These are phyloP conservation scores for Penicillium nucicola DNA, from an alignment of 495 filamentous ascomycete species.

Conservation along the genomic window DNA sequence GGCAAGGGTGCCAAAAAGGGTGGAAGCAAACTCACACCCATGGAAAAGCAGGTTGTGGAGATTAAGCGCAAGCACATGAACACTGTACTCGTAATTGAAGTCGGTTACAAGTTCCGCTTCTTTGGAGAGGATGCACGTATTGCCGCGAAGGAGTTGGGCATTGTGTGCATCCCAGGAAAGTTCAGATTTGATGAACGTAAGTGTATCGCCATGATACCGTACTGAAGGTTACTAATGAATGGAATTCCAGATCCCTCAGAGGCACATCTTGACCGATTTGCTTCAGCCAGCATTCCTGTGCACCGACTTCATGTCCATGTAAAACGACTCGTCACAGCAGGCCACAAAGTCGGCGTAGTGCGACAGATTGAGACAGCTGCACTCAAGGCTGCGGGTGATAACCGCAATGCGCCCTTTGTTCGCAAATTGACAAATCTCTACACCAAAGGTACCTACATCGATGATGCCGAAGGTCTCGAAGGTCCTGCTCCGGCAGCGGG, in stretches of 20 bases:
- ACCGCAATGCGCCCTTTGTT: constrained; percentile 87
- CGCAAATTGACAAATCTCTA: constrained; percentile 95
- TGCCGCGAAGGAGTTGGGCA: constrained; percentile 87
- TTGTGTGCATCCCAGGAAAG: constrained; percentile 96
- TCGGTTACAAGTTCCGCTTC: constrained; percentile 97
- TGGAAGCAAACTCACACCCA: constrained; percentile 77
- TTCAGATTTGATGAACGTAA: constrained; percentile 87
- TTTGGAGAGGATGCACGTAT: constrained; percentile 94
- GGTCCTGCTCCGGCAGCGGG: constrained; percentile 41
- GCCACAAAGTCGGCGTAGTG: constrained; percentile 95
- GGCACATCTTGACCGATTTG: constrained; percentile 88
- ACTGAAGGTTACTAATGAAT: constrained; percentile 4
- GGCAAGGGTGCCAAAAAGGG: constrained; percentile 61
- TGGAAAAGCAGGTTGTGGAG: constrained; percentile 90
- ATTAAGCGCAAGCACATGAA: constrained; percentile 92
- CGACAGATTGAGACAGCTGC: constrained; percentile 98
- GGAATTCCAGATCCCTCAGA: constrained; percentile 67
- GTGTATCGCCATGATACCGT: constrained; percentile 15
- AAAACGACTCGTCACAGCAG: constrained; percentile 86
- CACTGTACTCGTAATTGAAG: constrained; percentile 84
- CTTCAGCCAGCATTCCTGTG: constrained; percentile 91
- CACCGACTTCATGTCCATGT: constrained; percentile 93
- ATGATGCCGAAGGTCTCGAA: constrained; percentile 83
- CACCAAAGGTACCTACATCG: constrained; percentile 97
- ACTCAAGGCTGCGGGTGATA: constrained; percentile 93